Conservation (phyloP, 139 green algal genomes). For the Micractinium conductrix region DNA sequence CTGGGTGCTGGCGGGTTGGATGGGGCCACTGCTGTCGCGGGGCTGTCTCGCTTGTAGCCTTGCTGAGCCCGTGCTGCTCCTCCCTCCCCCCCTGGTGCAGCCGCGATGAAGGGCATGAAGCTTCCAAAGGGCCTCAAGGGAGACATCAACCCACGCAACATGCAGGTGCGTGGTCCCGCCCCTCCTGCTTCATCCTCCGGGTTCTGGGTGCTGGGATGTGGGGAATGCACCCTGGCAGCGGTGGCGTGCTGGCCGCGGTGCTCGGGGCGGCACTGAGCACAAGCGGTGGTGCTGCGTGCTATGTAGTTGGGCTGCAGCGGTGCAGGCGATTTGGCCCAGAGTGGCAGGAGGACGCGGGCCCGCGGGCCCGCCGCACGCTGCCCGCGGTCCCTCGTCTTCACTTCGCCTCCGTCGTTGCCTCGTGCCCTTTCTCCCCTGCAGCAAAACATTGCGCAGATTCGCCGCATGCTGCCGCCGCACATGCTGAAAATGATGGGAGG, state of each 20-base stretch:
- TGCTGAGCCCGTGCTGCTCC: not conserved
- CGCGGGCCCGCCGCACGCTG: not conserved
- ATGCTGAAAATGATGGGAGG: conserved; percentile 97
- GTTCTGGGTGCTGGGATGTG: too few species aligned
- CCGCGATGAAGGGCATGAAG: conserved; percentile 92
- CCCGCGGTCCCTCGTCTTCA: not conserved
- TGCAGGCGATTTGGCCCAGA: not conserved
- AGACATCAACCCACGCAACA: conserved; percentile 80
- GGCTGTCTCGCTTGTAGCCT: not conserved
- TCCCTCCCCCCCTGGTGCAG: not conserved
- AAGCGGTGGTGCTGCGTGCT: not conserved
- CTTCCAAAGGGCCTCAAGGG: conserved; percentile 85
- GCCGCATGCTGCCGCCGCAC: conserved; percentile 86
- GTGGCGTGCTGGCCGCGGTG: too few species aligned
- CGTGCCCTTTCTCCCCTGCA: not conserved
- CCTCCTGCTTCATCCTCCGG: too few species aligned
- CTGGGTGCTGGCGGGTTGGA: too few species aligned
- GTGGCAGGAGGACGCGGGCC: not conserved
- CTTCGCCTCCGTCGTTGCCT: not conserved
- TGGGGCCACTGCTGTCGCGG: too few species aligned
- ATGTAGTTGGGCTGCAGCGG: too few species aligned
- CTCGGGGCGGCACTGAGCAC: too few species aligned
- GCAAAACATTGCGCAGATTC: conserved; percentile 77
- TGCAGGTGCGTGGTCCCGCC: conserved; percentile 60
- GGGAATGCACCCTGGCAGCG: too few species aligned